Evolutionary conservation across 192 early-diverging fungal genomes (phyloP).

Genomic region (Rhizophlyctis rosea): DNA sequence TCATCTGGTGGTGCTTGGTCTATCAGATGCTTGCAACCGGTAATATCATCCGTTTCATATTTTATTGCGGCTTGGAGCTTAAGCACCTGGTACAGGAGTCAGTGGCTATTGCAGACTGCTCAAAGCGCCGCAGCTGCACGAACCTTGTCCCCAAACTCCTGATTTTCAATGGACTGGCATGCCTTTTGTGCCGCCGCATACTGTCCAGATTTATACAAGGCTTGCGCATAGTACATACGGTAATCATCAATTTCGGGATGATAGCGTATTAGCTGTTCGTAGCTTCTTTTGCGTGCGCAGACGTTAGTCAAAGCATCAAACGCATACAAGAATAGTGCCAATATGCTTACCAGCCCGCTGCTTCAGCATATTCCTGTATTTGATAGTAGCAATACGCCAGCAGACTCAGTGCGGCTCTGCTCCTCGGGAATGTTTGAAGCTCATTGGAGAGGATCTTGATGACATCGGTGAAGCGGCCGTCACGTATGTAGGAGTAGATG

Average conservation of each 20-base stretch:
- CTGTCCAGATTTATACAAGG: constrained; percentile 54
- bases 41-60: constrained; percentile 53
- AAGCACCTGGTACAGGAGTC: constrained; percentile 35
- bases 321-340: neutral
- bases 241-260: constrained; percentile 53
- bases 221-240: constrained; percentile 55
- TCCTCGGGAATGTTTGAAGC: constrained; percentile 39
- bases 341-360: constrained; percentile 43
- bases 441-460: constrained; percentile 56
- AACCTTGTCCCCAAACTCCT: constrained; percentile 45
- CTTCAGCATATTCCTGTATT: constrained; percentile 49
- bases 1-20: constrained; percentile 51
- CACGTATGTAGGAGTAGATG: constrained; percentile 55
- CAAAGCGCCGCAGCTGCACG: neutral
- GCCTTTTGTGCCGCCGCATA: constrained; percentile 52
- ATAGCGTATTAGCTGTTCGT: constrained; percentile 52
- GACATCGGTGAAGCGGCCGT: constrained; percentile 48
- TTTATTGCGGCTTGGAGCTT: constrained; percentile 62
- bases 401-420: constrained; percentile 49
- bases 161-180: constrained; percentile 42
- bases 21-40: constrained; percentile 52
- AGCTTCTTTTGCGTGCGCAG: constrained; percentile 28
- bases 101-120: constrained; percentile 1
- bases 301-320: neutral
- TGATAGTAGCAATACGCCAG: constrained; percentile 58